These are phyloP conservation scores for Diospyros kaki DNA, from an alignment of 148 eudicot species.

Conservation along the genomic window DNA sequence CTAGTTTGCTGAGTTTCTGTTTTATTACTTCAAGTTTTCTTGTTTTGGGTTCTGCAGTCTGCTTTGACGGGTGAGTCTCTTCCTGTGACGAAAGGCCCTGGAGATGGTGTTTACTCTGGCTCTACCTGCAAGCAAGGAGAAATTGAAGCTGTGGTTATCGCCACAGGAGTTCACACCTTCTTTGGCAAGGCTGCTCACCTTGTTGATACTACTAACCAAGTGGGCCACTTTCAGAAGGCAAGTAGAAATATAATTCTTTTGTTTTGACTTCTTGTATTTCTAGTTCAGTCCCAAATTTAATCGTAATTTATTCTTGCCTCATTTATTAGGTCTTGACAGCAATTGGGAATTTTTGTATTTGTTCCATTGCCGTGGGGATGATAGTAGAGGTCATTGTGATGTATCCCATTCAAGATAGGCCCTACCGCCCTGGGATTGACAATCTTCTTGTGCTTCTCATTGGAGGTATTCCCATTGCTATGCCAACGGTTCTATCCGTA, in stretches of 20 bases:
- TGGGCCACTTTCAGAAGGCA: conserved; percentile 96
- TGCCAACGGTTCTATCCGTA: conserved; percentile 97
- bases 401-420: conserved; percentile 91
- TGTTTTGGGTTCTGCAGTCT: conserved; percentile 52
- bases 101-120: conserved; percentile 96
- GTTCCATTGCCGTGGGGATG: conserved; percentile 98
- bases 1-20: conserved; percentile 3
- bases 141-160: conserved; percentile 92
- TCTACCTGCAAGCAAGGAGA: conserved; percentile 99
- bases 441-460: conserved; percentile 97
- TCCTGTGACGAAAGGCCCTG: conserved; percentile 97
- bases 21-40: conserved; percentile 11
- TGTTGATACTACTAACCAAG: conserved; percentile 91
- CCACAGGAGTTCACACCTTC: conserved; percentile 97
- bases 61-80: conserved; percentile 96
- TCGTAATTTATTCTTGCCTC: neutral
- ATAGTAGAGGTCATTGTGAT: conserved; percentile 83
- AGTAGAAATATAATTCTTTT: neutral
- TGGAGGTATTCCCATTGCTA: conserved; percentile 99
- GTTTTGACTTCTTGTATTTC: neutral
- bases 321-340: conserved; percentile 81
- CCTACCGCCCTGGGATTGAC: conserved; percentile 95
- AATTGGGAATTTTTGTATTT: conserved; percentile 94
- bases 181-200: conserved; percentile 99
- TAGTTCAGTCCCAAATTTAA: neutral